Percentiles rank a stretch among this genome's conserved stretches.
Evolutionary conservation across 306 rosid species (phyloP).

Genomic region (Elaeagnus macrophylla): DNA sequence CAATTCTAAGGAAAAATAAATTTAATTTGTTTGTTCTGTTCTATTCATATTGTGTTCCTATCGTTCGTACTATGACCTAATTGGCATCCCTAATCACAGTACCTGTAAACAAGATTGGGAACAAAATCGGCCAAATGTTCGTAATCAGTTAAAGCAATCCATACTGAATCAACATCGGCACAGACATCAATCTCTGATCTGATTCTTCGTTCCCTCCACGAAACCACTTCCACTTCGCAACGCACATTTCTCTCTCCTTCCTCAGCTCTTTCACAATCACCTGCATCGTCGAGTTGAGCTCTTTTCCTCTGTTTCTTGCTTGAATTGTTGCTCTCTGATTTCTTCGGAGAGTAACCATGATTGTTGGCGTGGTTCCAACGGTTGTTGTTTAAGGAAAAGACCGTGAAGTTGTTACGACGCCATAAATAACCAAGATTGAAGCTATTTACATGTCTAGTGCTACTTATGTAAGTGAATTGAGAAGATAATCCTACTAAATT

Average conservation of each 20-base stretch:
- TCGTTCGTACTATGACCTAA: too few relatives aligned
- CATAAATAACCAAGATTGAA: slow-evolving; percentile 8
- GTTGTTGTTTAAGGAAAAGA: slow-evolving; percentile 25
- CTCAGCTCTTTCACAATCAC: too few relatives aligned
- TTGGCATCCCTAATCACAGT: too few relatives aligned
- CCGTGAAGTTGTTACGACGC: slow-evolving; percentile 24
- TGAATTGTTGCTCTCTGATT: neutral
- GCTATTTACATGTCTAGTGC: slow-evolving; percentile 16
- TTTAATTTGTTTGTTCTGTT: too few relatives aligned
- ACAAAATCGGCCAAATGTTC: slow-evolving; percentile 84
- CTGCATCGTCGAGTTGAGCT: neutral
- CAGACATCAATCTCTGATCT: slow-evolving; percentile 46
- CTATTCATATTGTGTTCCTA: too few relatives aligned
- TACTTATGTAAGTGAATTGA: slow-evolving; percentile 10
- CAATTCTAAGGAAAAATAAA: neutral
- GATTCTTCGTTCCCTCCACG: slow-evolving; percentile 81
- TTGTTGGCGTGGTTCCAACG: slow-evolving; percentile 20
- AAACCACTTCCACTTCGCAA: slow-evolving; percentile 72
- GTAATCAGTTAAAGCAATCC: slow-evolving; percentile 87
- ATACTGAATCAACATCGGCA: slow-evolving; percentile 60
- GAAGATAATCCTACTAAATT: slow-evolving; percentile 26
- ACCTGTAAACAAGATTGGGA: slow-evolving; percentile 91
- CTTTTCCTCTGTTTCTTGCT: slow-evolving; percentile 4
- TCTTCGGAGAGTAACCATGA: slow-evolving; percentile 19
- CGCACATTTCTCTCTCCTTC: slow-evolving; percentile 39